A percentile compares a stretch with the other conserved stretches of the same genome.
Evolutionary conservation across 148 eudicot species (phyloP).

Genomic region (Arctostaphylos glauca): DNA sequence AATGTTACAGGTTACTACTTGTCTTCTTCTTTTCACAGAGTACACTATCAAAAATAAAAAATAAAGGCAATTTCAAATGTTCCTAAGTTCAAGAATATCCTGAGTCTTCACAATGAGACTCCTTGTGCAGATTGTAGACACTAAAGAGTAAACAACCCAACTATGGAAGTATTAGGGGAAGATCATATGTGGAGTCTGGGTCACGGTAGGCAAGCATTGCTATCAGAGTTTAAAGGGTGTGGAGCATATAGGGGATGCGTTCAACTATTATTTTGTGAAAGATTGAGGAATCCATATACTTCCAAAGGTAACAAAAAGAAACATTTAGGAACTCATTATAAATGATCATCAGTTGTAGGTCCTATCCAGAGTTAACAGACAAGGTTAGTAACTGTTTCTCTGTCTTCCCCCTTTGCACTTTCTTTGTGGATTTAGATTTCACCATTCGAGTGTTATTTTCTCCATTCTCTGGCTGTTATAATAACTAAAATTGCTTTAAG

Average conservation of each 20-base stretch:
- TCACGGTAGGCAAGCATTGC: background rate
- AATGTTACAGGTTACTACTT: background rate
- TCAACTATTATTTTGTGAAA: background rate
- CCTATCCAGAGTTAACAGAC: background rate
- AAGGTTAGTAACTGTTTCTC: background rate
- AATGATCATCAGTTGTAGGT: background rate
- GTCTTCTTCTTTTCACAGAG: background rate
- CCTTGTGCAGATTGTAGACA: background rate
- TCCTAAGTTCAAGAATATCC: background rate
- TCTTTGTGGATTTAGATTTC: background rate
- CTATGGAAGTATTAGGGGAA: background rate
- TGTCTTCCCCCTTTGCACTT: background rate
- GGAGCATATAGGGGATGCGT: background rate
- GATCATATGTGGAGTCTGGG: background rate
- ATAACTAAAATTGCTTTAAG: background rate
- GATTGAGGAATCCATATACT: background rate
- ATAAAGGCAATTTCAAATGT: background rate
- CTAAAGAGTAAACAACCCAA: background rate
- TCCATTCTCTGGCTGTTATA: background rate
- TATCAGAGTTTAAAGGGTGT: background rate
- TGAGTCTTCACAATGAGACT: background rate
- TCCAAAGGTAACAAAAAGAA: background rate
- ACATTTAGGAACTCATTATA: background rate
- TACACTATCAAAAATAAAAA: background rate
- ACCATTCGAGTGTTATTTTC: background rate